These are phyloP conservation scores for Kickxella alabastrina DNA, from an alignment of 192 early-diverging fungal genomes.

Conservation along the genomic window DNA sequence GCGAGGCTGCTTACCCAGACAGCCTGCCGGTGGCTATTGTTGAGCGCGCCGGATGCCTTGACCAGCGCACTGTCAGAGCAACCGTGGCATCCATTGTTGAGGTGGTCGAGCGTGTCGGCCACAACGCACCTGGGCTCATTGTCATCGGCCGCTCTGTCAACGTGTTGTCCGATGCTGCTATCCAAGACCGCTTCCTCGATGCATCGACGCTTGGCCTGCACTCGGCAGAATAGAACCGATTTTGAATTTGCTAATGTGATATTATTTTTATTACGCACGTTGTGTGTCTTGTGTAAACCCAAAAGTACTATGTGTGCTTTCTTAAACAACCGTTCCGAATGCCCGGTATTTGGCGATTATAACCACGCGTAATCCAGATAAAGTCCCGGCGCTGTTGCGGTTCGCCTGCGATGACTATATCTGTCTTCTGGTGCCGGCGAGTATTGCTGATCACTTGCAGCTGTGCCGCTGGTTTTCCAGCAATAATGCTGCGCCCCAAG, in stretches of 20 bases:
- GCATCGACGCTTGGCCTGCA: constrained; percentile 35
- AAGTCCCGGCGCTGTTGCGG: constrained; percentile 23
- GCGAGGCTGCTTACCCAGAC: constrained; percentile 58
- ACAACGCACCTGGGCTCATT: constrained; percentile 73
- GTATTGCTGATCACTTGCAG: constrained; percentile 7
- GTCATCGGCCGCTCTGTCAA: constrained; percentile 72
- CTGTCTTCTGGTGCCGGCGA: constrained; percentile 17
- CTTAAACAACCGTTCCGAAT: too few relatives aligned
- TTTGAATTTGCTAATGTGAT: too few relatives aligned
- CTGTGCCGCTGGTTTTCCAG: constrained; percentile 29
- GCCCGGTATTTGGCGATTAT: constrained; percentile 21
- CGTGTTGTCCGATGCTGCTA: constrained; percentile 38
- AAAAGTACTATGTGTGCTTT: too few relatives aligned
- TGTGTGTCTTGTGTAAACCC: too few relatives aligned
- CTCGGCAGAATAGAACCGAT: constrained; percentile 42
- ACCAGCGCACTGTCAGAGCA: constrained; percentile 67
- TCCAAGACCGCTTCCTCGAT: constrained; percentile 46
- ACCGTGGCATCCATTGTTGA: constrained; percentile 63
- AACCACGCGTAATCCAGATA: constrained; percentile 48
- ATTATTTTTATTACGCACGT: too few relatives aligned
- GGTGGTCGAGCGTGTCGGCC: constrained; percentile 58
- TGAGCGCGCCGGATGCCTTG: constrained; percentile 74
- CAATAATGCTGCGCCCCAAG: neutral
- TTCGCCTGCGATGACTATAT: constrained; percentile 54
- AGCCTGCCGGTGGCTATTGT: constrained; percentile 73